These are phyloP conservation scores for Mucor mucedo DNA, from an alignment of 371 early-diverging fungal genomes.

Conservation along the genomic window DNA sequence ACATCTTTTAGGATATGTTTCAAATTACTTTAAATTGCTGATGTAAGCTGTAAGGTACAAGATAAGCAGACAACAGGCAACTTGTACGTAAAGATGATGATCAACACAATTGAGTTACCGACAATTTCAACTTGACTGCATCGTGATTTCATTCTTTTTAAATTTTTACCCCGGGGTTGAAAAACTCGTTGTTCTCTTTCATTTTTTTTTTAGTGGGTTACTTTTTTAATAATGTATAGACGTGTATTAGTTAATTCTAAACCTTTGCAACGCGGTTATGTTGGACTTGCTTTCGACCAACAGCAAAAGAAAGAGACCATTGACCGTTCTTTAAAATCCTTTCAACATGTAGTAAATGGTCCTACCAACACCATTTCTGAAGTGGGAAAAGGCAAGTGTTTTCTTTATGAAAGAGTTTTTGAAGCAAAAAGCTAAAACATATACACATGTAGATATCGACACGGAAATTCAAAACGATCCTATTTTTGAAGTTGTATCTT, in stretches of 20 bases:
- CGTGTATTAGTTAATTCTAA: constrained; percentile 17
- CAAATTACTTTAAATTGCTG: too few species aligned
- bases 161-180: too few species aligned
- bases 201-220: neutral
- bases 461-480: constrained; percentile 60
- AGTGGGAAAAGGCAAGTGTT: constrained; percentile 27
- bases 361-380: constrained; percentile 26
- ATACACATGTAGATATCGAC: constrained; percentile 41
- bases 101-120: too few species aligned
- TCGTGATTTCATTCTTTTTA: too few species aligned
- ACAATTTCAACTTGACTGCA: too few species aligned
- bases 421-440: neutral
- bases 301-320: constrained; percentile 22
- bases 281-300: constrained; percentile 35
- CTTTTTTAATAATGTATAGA: constrained; percentile 21
- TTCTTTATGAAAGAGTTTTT: neutral
- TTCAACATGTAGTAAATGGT: constrained; percentile 26
- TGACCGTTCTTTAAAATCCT: constrained; percentile 33
- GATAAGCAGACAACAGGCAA: too few species aligned
- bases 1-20: too few species aligned
- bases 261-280: constrained; percentile 26
- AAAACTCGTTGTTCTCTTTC: neutral
- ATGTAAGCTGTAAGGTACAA: too few species aligned
- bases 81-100: too few species aligned
- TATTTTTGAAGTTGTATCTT: constrained; percentile 63